Base-by-base conservation (phyloP, 352 stramenopile species). In the Pythium volutum region DNA sequence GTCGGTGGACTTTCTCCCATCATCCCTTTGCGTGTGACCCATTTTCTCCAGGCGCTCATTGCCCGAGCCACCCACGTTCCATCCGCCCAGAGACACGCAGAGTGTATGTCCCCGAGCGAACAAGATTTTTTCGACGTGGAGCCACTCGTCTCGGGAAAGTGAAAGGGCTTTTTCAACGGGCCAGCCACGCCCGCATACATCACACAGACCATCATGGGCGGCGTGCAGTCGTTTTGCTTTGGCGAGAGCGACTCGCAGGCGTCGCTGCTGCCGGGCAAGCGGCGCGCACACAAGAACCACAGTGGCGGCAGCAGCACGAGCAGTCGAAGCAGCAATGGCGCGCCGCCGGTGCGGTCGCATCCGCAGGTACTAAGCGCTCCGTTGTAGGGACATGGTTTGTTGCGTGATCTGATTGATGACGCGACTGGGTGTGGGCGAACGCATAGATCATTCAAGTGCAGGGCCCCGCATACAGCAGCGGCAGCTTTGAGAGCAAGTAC, bases 401-500 rank as follows among this genome's bases (percentile, higher is more conserved):
- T 5, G 6, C 8, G 27, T 25, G 1, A 14, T 23, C 31, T 36
- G 1, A 36, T 2, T 56, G 31, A 33, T 1, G 53, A 6, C 31
- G 14, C 14, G 31, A 11, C 31, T 36, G 31, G 31, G 31, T 36
- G 31, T 36, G 31, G 29, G 9, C 9, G 29, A 11, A 36, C 14
- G 8, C 31, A 36, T n/a, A 93, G 83, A 67, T 75, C 39, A 95
- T 95, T 49, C 84, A 81, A 67, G 67, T 91, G 38, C 75, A 88
- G 55, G 76, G 70, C 3, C 84, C 86, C 2, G 71, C 75, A 43
- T 95, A 91, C 60, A 91, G 77, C 27, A 69, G 69, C 25, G 86
- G 86, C 8, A 84, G 59, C 8, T 79, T 95, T 53, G 84, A 95
- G 60, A 73, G 68, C 64, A 93, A 93, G 62, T 95, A 95, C 71